Evolutionary conservation across 306 rosid species (phyloP).

Genomic region (Crotalaria pallida): DNA sequence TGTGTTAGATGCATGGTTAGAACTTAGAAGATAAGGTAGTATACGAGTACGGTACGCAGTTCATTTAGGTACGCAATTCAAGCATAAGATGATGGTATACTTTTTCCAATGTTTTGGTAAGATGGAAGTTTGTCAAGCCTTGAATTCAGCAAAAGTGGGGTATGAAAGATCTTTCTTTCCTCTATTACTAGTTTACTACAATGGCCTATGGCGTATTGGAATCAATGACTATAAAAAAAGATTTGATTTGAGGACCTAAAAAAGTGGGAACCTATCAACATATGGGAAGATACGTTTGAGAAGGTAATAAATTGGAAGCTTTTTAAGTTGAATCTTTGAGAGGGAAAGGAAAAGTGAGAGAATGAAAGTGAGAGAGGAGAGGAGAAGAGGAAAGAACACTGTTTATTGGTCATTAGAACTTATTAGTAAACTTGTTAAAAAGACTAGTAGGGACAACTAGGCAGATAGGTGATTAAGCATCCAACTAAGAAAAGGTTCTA

Average conservation of each 20-base stretch:
- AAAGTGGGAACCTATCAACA: conserved; percentile 17
- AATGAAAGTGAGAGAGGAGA: not conserved
- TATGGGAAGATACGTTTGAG: conserved; percentile 17
- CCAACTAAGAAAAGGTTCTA: no score
- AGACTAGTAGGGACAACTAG: conserved; percentile 19
- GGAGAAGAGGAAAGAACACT: not conserved
- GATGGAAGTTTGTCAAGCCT: conserved; percentile 36
- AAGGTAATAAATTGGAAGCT: conserved; percentile 12
- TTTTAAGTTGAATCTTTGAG: conserved; percentile 10
- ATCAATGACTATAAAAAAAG: conserved; percentile 39
- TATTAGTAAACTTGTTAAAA: not conserved
- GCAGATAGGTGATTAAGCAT: conserved; percentile 29
- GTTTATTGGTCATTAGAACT: not conserved
- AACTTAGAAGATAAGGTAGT: no score
- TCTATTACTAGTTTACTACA: not conserved
- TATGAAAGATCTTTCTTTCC: conserved; percentile 39
- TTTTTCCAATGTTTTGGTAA: conserved; percentile 25
- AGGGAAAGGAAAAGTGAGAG: conserved; percentile 21
- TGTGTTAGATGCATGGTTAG: no score
- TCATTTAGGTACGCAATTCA: no score
- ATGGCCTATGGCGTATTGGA: conserved; percentile 16
- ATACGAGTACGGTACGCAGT: no score
- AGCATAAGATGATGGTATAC: not conserved
- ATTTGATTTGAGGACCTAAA: conserved; percentile 17
- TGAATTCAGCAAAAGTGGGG: conserved; percentile 42